Conservation (phyloP, 139 green algal genomes). For the Micractinium conductrix region DNA sequence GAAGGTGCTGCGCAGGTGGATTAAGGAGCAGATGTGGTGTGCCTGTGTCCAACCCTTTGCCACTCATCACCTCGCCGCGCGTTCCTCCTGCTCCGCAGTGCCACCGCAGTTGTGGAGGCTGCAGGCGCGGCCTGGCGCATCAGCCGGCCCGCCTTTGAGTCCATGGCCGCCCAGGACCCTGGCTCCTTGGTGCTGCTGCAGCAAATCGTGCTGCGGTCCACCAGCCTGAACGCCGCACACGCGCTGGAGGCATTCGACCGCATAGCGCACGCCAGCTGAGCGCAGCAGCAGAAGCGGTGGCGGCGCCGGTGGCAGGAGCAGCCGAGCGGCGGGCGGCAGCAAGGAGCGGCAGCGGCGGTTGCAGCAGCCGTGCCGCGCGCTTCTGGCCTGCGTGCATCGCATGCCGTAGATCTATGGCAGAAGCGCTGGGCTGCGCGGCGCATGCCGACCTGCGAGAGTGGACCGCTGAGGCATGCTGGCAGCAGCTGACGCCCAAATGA, state of each 20-base stretch:
- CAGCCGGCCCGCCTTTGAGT: neutral
- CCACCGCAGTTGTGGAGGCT: neutral
- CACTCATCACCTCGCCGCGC: neutral
- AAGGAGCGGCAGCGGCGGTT: too few relatives aligned
- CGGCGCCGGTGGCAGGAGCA: too few relatives aligned
- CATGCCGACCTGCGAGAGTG: too few relatives aligned
- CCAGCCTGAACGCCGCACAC: slow-evolving; percentile 36
- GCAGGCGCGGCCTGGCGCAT: slow-evolving; percentile 25
- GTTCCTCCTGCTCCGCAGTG: neutral
- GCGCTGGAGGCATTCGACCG: slow-evolving; percentile 43
- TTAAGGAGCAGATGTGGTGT: neutral
- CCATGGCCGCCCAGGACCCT: slow-evolving; percentile 19
- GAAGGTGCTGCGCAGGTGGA: neutral
- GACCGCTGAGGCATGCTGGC: too few relatives aligned
- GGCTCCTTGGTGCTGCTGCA: slow-evolving; percentile 40
- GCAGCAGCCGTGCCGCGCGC: too few relatives aligned
- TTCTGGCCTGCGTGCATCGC: too few relatives aligned
- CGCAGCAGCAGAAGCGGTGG: too few relatives aligned
- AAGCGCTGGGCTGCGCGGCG: too few relatives aligned
- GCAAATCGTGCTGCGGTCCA: slow-evolving; percentile 46
- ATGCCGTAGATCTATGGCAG: too few relatives aligned
- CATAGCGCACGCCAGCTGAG: slow-evolving; percentile 3
- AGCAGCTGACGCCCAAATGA: too few relatives aligned
- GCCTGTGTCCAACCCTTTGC: neutral
- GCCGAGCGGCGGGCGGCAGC: too few relatives aligned